Base-by-base conservation (phyloP, 2,329 filamentous ascomycete genomes). In the Claviceps africana region DNA sequence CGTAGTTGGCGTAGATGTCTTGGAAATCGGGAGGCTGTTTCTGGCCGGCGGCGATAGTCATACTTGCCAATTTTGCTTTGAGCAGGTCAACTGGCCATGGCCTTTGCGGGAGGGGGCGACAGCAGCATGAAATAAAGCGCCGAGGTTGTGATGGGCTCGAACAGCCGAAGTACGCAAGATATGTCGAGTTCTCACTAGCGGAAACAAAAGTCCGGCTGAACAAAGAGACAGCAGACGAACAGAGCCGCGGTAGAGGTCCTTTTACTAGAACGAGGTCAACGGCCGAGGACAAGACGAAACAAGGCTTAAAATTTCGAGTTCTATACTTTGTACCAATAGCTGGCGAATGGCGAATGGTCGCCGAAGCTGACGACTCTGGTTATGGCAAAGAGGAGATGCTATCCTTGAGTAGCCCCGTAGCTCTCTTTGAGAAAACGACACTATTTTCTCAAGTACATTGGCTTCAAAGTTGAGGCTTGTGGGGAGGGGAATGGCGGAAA, bases 1-100 rank as follows among this genome's bases (percentile, higher is more conserved):
- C 72, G 67, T 74, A 70, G 57, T 70, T 64, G 56, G 73, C 70
- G 60, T 70, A 73, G 50, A 65, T 63, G 50, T 71, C 68, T 54
- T 57, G 59, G 51, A 57, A 53, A 55, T 59, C 60, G 64, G 42
- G 64, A 58, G 64, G 60, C 55, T 61, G 57, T 58, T 62, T 61
- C 53, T 65, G 62, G 56, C 59, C 61, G 54, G 67, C 63, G 58
- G 65, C 64, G 61, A 68, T 69, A 64, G 63, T 69, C 69, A 72
- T 71, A 60, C 59, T 66, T 65, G 52, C 63, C 57, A 60, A 56
- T 53, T 61, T 55, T 63, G 61, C 59, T 54, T 55, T 53, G 51
- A 53, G 56, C 57, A 58, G 55, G 52, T 65, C 59, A 66, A 61
- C 58, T 62, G 60, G 65, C 65, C 65, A 67, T 67, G 63, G 58